These are phyloP conservation scores for Salvia sclarea DNA, from an alignment of 305 asterid species.

Conservation along the genomic window DNA sequence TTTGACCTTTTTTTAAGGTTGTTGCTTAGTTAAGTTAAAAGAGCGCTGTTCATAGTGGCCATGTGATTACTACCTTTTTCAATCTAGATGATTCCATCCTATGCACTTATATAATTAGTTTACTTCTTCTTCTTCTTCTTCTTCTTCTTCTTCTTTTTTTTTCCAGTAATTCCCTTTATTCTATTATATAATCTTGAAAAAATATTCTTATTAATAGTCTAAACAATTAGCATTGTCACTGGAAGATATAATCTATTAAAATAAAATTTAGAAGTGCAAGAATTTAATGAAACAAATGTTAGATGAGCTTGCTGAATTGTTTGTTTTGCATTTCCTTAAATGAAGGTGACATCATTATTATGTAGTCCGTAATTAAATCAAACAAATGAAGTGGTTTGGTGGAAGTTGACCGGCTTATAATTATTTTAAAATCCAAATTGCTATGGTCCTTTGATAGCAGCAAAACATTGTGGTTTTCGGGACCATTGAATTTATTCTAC, in stretches of 20 bases:
- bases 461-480: neutral
- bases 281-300: too few relatives aligned
- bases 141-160: too few relatives aligned
- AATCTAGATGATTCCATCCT: neutral
- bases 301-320: neutral
- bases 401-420: neutral
- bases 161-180: too few relatives aligned
- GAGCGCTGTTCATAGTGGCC: neutral
- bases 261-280: too few relatives aligned
- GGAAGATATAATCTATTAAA: too few relatives aligned
- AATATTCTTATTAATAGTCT: too few relatives aligned
- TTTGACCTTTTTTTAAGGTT: constrained; percentile 17
- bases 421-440: neutral
- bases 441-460: neutral
- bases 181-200: too few relatives aligned
- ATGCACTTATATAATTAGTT: too few relatives aligned
- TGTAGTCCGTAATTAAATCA: neutral
- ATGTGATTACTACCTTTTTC: neutral
- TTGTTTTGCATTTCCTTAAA: neutral
- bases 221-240: too few relatives aligned
- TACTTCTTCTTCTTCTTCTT: too few relatives aligned
- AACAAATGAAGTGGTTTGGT: constrained; percentile 9
- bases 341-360: neutral
- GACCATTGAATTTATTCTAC: constrained; percentile 1
- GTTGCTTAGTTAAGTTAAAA: neutral